Evolutionary conservation across 257 asterid genomes (phyloP).

Genomic region (Lavandula angustifolia): DNA sequence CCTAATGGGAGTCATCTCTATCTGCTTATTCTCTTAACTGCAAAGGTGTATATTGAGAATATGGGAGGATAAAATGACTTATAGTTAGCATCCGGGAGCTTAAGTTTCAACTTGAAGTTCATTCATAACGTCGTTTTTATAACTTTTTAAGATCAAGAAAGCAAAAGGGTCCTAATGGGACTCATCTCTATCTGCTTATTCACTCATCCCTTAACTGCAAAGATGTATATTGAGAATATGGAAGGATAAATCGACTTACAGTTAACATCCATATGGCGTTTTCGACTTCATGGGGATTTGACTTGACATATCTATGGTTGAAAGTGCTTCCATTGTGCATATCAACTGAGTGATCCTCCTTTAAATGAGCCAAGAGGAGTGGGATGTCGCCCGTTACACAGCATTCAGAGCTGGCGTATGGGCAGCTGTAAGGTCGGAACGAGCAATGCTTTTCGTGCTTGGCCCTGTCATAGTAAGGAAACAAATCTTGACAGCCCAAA

Average conservation of each 20-base stretch:
- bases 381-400: conserved; percentile 64
- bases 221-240: neutral
- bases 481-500: conserved; percentile 63
- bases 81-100: too few species aligned
- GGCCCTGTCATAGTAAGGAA: conserved; percentile 61
- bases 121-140: too few species aligned
- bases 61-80: too few species aligned
- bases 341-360: conserved; percentile 85
- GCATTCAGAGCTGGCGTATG: conserved; percentile 85
- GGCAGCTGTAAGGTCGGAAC: conserved; percentile 78
- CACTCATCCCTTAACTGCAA: neutral
- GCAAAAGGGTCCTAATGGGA: neutral
- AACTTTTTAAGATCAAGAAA: too few species aligned
- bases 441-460: conserved; percentile 72
- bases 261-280: conserved; percentile 93
- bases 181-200: neutral
- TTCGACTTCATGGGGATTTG: conserved; percentile 72
- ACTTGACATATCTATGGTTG: conserved; percentile 79
- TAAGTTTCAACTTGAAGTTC: too few species aligned
- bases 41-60: too few species aligned
- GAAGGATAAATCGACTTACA: conserved; percentile 47
- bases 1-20: neutral
- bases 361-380: conserved; percentile 62
- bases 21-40: neutral
- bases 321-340: conserved; percentile 84